Evolutionary conservation across 345 rosid genomes (phyloP).

Genomic region (Populus deltoides): DNA sequence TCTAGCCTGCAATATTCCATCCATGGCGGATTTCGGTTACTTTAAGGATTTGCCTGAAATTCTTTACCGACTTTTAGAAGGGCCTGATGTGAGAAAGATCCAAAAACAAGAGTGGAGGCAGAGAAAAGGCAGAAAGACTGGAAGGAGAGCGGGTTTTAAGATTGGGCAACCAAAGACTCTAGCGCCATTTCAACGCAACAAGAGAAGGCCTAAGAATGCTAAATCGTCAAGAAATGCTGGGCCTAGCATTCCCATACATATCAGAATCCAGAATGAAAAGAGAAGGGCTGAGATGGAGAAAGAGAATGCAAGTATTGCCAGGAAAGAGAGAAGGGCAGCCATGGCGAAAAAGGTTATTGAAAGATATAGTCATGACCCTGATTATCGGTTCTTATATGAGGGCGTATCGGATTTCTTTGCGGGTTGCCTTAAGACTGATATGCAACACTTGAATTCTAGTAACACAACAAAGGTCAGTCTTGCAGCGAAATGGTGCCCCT

Average conservation of each 20-base stretch:
- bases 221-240: background rate
- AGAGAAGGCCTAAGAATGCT: background rate
- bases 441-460: constrained; percentile 29
- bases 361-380: constrained; percentile 42
- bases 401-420: constrained; percentile 55
- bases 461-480: constrained; percentile 41
- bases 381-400: constrained; percentile 48
- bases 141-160: background rate
- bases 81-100: constrained; percentile 36
- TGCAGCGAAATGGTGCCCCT: constrained; percentile 76
- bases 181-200: constrained; percentile 8
- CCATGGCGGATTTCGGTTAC: constrained; percentile 46
- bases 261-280: constrained; percentile 18
- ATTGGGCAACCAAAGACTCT: background rate
- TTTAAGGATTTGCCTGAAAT: constrained; percentile 66
- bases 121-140: constrained; percentile 12
- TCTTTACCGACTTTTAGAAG: constrained; percentile 53
- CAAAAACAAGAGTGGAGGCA: constrained; percentile 40
- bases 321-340: constrained; percentile 32
- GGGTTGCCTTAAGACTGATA: constrained; percentile 26
- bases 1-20: constrained; percentile 45
- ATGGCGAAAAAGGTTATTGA: constrained; percentile 42
- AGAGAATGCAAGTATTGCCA: constrained; percentile 37
- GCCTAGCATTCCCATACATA: constrained; percentile 1
- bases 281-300: constrained; percentile 29